These are phyloP conservation scores for Tricholoma matsutake DNA, from an alignment of 768 basidiomycete genomes.

Conservation along the genomic window DNA sequence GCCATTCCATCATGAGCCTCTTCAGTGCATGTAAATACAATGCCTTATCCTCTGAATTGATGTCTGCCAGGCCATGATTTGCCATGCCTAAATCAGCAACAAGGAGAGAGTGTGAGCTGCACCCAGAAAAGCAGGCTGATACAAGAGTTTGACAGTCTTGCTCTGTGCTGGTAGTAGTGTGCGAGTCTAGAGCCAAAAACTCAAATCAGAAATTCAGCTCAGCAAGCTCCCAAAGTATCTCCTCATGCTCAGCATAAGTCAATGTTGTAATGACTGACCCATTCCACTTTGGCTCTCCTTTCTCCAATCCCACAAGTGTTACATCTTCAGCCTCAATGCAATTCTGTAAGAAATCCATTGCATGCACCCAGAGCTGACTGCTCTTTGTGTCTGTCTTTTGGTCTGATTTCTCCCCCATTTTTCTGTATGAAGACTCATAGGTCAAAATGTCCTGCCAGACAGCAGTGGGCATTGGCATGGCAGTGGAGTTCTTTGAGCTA, in stretches of 20 bases:
- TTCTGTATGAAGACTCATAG: not conserved
- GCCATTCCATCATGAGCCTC: not conserved
- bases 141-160: not conserved
- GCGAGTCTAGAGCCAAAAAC: constrained; percentile 16
- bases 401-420: not conserved
- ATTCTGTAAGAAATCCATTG: constrained; percentile 4
- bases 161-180: not conserved
- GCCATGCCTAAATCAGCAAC: not conserved
- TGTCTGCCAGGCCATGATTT: constrained; percentile 8
- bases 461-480: constrained; percentile 7
- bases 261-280: not conserved
- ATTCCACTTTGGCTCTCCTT: not conserved
- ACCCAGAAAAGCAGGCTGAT: not conserved
- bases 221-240: constrained; percentile 18
- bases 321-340: not conserved
- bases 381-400: not conserved
- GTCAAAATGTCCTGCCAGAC: constrained; percentile 6
- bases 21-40: not conserved
- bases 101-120: not conserved
- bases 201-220: constrained; percentile 20
- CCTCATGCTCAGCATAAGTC: not conserved
- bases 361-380: not conserved
- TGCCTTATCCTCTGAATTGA: not conserved
- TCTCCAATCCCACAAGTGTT: not conserved
- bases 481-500: not conserved